phyloP scores from a whole-genome alignment of 306 rosid species.

The Gillenia trifoliata region DNA sequence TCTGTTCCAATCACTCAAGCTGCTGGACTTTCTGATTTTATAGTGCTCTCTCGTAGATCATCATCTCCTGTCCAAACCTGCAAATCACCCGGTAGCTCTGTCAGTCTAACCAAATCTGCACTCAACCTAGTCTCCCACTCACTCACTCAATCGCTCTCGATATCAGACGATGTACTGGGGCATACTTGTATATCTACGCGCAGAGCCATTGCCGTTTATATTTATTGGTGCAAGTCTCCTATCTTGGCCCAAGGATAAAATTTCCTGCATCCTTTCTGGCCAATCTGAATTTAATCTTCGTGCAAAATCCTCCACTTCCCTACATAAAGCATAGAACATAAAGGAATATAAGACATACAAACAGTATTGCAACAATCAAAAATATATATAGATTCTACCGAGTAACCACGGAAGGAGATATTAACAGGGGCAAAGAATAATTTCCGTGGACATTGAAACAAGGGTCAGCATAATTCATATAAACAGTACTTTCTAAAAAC shows the following conservation, averaged over 20 bases:
- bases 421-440: background rate
- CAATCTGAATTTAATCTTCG: conserved; percentile 84
- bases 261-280: conserved; percentile 90
- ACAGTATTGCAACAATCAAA: background rate
- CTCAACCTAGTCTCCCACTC: background rate
- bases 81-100: background rate
- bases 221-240: conserved; percentile 56
- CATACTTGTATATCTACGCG: conserved; percentile 48
- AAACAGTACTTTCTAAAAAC: background rate
- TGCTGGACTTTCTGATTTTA: conserved; percentile 14
- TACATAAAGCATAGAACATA: conserved; percentile 17
- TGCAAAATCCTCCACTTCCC: conserved; percentile 94
- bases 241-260: conserved; percentile 72
- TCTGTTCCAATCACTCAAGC: conserved; percentile 36
- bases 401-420: background rate
- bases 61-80: conserved; percentile 77
- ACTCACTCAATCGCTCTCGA: background rate
- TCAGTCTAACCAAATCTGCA: background rate
- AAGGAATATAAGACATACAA: background rate
- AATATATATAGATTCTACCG: background rate
- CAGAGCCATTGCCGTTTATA: conserved; percentile 58
- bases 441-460: background rate
- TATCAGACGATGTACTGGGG: background rate
- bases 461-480: background rate
- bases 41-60: conserved; percentile 19